Evolutionary conservation across 257 asterid genomes (phyloP).

Genomic region (Handroanthus guayacan): DNA sequence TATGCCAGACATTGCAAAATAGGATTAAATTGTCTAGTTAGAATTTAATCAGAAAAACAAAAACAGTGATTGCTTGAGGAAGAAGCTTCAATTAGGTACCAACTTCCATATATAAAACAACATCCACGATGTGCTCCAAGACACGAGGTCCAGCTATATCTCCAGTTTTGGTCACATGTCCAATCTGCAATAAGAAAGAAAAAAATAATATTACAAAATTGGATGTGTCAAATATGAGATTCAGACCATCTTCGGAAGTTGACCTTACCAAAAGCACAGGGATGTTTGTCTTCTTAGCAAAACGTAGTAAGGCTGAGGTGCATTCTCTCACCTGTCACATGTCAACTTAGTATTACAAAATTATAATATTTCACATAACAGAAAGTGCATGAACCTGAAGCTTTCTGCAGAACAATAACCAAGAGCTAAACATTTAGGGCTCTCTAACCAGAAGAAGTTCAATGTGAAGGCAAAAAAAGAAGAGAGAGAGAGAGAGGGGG

Average conservation of each 20-base stretch:
- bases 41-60: not conserved
- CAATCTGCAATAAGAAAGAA: constrained; percentile 61
- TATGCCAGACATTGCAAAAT: constrained; percentile 11
- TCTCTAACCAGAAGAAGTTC: constrained; percentile 24
- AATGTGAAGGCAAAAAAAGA: not conserved
- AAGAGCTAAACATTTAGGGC: constrained; percentile 4
- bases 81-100: constrained; percentile 47
- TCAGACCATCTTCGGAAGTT: not conserved
- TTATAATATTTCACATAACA: not conserved
- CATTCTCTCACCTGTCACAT: constrained; percentile 87
- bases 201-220: constrained; percentile 21
- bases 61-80: constrained; percentile 25
- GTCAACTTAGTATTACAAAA: constrained; percentile 26
- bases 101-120: constrained; percentile 93
- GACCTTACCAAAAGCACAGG: constrained; percentile 84
- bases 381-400: constrained; percentile 19
- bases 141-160: constrained; percentile 98
- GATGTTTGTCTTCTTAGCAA: constrained; percentile 86
- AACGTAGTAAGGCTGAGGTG: constrained; percentile 87
- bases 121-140: constrained; percentile 97
- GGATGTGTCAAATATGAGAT: constrained; percentile 21
- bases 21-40: not conserved
- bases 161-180: constrained; percentile 95
- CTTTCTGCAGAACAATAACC: constrained; percentile 22
- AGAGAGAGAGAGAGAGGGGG: not conserved